Base-by-base conservation (phyloP, 2,329 filamentous ascomycete genomes). In the Juglanconis sp. region DNA sequence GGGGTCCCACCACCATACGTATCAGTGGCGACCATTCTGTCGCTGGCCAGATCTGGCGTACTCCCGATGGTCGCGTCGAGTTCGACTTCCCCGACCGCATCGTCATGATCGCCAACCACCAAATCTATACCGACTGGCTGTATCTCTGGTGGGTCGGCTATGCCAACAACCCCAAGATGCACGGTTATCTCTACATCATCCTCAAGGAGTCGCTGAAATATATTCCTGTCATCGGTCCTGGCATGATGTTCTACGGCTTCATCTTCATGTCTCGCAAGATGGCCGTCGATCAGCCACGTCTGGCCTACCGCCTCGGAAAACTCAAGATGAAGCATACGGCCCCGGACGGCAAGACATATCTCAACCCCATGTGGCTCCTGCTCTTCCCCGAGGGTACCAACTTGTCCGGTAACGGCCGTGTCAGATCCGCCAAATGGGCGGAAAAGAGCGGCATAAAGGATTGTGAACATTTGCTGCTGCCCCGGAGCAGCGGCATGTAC, bases 71-170 rank as follows among this genome's bases (percentile, higher is more conserved):
- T 13, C 84, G 86, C 57, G 81, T 96, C 40, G 81, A 92, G 68
- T 92, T 91, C 72, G 80, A 85, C 65, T 96, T 96, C 65, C 91
- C 92, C 0, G 88, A 95, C 70, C 84, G 92, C 53, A 78, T 96
- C 70, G 83, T 96, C 32, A 78, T 96, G 75, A 90, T 96, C 72
- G 91, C 92, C 32, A 96, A 96, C 71, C 92, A 96, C 70, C 91
- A 95, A 83, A 87, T 96, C 56, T 96, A 96, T 71, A 94, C 91
- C 8, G 91, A 96, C 75, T 96, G 91, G 92, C 76, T 96, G 8
- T 96, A 96, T 71, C 83, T 96, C 7, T 96, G 92, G 92, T 96
- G 92, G 92, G 87, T 92, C 32, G 90, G 87, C n/a, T 96, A 96
- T 69, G 91, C 90, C 32, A 88, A 87, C 69, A 73, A 68, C 2